Conservation (phyloP, 83 land plant species). For the Picea abies region DNA sequence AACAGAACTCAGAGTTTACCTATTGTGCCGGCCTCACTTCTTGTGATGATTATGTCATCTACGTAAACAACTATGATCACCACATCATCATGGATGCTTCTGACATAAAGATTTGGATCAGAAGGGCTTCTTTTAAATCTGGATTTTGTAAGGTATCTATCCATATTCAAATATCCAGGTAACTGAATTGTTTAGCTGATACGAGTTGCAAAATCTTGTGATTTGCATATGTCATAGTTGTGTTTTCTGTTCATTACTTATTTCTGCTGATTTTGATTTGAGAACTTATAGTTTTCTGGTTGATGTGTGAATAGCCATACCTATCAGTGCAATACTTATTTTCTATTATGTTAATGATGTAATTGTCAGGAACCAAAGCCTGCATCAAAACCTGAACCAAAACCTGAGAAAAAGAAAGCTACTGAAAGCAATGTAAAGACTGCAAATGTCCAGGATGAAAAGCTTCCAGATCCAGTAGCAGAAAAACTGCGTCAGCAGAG, state of each 20-base stretch:
- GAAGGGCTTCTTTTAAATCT: not conserved
- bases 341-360: not conserved
- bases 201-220: too few relatives aligned
- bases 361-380: conserved; percentile 6
- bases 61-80: not conserved
- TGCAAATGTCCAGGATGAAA: conserved; percentile 37
- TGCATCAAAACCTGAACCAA: conserved; percentile 33
- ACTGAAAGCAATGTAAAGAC: conserved; percentile 38
- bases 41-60: not conserved
- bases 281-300: not conserved
- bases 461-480: conserved; percentile 66
- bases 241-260: too few relatives aligned
- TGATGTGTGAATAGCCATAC: not conserved
- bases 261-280: not conserved
- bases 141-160: not conserved
- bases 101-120: not conserved
- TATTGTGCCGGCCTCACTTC: not conserved
- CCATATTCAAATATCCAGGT: too few relatives aligned
- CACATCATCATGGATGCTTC: not conserved
- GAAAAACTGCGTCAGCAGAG: conserved; percentile 88
- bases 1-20: not conserved
- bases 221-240: too few relatives aligned
- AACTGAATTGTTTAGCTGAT: too few relatives aligned
- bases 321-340: not conserved
- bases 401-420: conserved; percentile 48